Conservation (phyloP, 2,329 filamentous ascomycete species). For the Paecilomyces niveus region DNA sequence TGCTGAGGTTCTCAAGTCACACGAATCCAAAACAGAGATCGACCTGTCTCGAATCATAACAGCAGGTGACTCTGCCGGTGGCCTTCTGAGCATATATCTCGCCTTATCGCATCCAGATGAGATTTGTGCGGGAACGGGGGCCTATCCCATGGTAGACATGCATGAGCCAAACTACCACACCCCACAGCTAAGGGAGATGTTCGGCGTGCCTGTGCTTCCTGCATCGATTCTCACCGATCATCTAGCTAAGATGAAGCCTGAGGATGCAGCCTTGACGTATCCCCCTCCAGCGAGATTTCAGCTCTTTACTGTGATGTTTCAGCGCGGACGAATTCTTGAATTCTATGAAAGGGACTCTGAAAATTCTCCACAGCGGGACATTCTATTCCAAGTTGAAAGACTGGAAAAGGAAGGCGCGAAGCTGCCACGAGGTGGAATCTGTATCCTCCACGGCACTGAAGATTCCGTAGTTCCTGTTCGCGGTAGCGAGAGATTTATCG, state of each 20-base stretch:
- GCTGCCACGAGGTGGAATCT: conserved; percentile 23
- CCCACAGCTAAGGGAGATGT: conserved; percentile 6
- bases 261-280: conserved; percentile 10
- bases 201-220: conserved; percentile 8
- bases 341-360: conserved; percentile 15
- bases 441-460: conserved; percentile 26
- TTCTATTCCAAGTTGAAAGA: conserved; percentile 21
- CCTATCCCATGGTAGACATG: conserved; percentile 27
- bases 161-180: conserved; percentile 10
- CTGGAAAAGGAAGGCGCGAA: conserved; percentile 16
- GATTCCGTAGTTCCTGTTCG: conserved; percentile 24
- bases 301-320: conserved; percentile 12
- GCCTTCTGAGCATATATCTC: conserved; percentile 20
- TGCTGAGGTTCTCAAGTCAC: conserved; percentile 5
- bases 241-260: conserved; percentile 4
- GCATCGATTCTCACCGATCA: conserved; percentile 9
- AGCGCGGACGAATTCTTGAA: conserved; percentile 9
- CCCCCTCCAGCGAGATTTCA: conserved; percentile 4
- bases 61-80: conserved; percentile 24
- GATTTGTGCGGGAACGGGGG: conserved; percentile 21
- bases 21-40: conserved; percentile 9
- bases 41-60: conserved; percentile 20
- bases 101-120: conserved; percentile 18
- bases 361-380: conserved; percentile 4
- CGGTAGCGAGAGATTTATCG: conserved; percentile 21